Evolutionary conservation across 1,139 yeast genomes (phyloP).

Genomic region (Sugiyamaella paludigena): DNA sequence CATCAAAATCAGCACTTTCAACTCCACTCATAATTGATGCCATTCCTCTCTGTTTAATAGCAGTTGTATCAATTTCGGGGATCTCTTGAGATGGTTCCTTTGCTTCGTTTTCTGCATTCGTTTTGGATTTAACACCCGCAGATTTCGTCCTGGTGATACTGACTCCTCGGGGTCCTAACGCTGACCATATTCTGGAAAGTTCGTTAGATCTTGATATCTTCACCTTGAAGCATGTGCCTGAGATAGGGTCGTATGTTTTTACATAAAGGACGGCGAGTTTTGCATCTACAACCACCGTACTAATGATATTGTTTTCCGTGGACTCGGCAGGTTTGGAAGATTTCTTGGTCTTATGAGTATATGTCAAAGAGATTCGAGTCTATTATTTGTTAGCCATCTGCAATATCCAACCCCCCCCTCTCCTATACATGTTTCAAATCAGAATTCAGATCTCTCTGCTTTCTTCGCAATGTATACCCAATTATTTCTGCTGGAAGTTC

Average conservation of each 20-base stretch:
- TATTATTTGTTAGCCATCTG: conserved; percentile 19
- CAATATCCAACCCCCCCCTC: too few species aligned
- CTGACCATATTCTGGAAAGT: conserved; percentile 70
- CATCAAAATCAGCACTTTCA: conserved; percentile 23
- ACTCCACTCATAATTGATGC: conserved; percentile 35
- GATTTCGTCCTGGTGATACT: conserved; percentile 22
- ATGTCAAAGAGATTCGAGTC: conserved; percentile 21
- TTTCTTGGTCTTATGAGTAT: conserved; percentile 49
- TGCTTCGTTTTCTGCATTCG: not conserved
- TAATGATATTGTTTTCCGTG: conserved; percentile 29
- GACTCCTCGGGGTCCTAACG: conserved; percentile 87
- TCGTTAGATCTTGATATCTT: conserved; percentile 70
- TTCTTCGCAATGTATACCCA: too few species aligned
- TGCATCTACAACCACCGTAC: conserved; percentile 29
- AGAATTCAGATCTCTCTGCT: too few species aligned
- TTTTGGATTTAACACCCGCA: conserved; percentile 1
- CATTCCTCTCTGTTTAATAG: conserved; percentile 26
- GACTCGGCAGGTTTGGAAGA: conserved; percentile 42
- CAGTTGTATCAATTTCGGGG: conserved; percentile 10
- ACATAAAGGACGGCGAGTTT: conserved; percentile 49
- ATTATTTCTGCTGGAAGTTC: too few species aligned
- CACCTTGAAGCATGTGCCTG: conserved; percentile 65
- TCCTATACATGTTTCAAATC: too few species aligned
- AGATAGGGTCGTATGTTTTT: conserved; percentile 68
- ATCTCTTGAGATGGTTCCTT: not conserved